phyloP scores from a whole-genome alignment of 169 alveolate species.

The Cryptosporidium bovis region DNA sequence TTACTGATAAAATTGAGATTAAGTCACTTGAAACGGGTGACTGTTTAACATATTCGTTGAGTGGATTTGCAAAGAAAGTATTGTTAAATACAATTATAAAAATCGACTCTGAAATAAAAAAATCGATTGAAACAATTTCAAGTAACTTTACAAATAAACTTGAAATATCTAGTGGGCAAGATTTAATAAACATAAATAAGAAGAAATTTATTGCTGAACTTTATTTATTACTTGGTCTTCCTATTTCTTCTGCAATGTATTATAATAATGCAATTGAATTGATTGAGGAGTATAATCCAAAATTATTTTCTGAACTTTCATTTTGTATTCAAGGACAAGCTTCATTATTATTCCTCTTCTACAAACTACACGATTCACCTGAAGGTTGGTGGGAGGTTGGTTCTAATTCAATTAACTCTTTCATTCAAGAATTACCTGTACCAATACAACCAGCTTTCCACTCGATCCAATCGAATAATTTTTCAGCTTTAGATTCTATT shows the following conservation, averaged over 20 bases:
- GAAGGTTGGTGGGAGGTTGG: conserved; percentile 66
- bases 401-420: conserved; percentile 28
- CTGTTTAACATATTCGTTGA: not conserved
- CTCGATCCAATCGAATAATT: not conserved
- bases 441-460: conserved; percentile 49
- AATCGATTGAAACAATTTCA: not conserved
- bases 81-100: not conserved
- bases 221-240: conserved; percentile 23
- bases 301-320: conserved; percentile 6
- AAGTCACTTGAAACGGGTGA: too few relatives aligned
- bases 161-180: not conserved
- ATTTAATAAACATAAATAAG: not conserved
- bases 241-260: conserved; percentile 34
- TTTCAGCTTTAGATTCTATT: not conserved
- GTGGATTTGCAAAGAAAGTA: conserved; percentile 13
- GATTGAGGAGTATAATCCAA: conserved; percentile 16
- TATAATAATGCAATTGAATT: conserved; percentile 22
- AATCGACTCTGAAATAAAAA: conserved; percentile 6
- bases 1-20: too few relatives aligned
- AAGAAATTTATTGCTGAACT: conserved; percentile 11
- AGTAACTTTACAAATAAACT: not conserved
- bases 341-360: conserved; percentile 7
- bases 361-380: conserved; percentile 3
- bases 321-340: conserved; percentile 50
- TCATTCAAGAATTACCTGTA: conserved; percentile 32